phyloP scores from a whole-genome alignment of 2,329 filamentous ascomycete genomes.

The Penicillium sp. region DNA sequence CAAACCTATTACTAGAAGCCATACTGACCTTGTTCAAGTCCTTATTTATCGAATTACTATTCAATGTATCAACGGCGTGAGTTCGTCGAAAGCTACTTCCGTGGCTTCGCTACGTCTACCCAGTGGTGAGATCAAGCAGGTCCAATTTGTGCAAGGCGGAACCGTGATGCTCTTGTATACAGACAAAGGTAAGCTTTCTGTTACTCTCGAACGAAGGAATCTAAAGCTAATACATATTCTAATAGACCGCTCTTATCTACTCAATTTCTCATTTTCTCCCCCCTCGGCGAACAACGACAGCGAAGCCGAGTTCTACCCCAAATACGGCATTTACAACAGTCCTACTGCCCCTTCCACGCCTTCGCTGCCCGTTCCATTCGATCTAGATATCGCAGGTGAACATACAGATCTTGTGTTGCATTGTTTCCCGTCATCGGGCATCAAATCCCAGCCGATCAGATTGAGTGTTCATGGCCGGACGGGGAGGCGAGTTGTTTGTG shows the following conservation, averaged over 20 bases:
- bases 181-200: constrained; percentile 21
- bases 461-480: constrained; percentile 55
- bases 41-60: constrained; percentile 55
- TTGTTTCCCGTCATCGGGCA: constrained; percentile 40
- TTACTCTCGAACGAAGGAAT: background rate
- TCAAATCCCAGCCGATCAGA: constrained; percentile 45
- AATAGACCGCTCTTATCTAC: constrained; percentile 26
- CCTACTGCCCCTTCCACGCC: background rate
- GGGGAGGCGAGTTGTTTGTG: constrained; percentile 50
- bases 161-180: constrained; percentile 58
- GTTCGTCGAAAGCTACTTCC: constrained; percentile 35
- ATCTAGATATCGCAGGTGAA: constrained; percentile 19
- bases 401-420: constrained; percentile 38
- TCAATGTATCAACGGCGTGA: constrained; percentile 58
- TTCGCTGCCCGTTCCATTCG: constrained; percentile 18
- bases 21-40: constrained; percentile 41
- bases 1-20: background rate
- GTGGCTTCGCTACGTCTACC: constrained; percentile 31
- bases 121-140: constrained; percentile 48
- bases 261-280: constrained; percentile 31
- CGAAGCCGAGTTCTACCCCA: background rate
- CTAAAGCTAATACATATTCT: constrained; percentile 12
- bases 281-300: background rate
- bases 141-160: constrained; percentile 64
- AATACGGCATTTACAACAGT: background rate